Conservation (phyloP, 2,329 filamentous ascomycete species). For the Cladosporium austrohemisphaericum region DNA sequence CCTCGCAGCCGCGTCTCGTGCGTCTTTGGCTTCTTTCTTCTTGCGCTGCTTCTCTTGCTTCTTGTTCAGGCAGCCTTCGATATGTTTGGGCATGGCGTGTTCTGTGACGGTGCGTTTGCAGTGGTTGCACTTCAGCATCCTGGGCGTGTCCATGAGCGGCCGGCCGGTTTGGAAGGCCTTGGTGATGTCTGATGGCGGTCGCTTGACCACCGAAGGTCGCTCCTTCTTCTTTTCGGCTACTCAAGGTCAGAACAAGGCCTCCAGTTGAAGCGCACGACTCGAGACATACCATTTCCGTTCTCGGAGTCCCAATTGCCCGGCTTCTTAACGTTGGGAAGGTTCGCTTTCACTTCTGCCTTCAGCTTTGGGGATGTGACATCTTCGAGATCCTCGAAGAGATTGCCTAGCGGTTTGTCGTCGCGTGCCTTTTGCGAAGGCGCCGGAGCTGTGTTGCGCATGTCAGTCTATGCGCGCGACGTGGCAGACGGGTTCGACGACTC, state of each 20-base stretch:
- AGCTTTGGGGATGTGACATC: conserved; percentile 21
- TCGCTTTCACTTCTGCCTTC: conserved; percentile 27
- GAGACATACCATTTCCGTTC: conserved; percentile 21
- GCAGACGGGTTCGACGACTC: conserved; percentile 12
- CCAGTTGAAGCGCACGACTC: neutral
- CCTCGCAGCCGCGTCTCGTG: conserved; percentile 47
- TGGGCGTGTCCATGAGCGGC: conserved; percentile 73
- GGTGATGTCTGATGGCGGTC: conserved; percentile 70
- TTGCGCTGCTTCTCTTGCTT: conserved; percentile 66
- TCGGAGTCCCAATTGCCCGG: conserved; percentile 34
- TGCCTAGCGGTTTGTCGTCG: conserved; percentile 20
- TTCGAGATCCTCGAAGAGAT: conserved; percentile 31
- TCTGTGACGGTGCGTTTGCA: conserved; percentile 86
- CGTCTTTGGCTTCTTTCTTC: conserved; percentile 61
- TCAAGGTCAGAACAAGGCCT: neutral
- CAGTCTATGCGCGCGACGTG: conserved; percentile 16
- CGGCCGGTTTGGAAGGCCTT: conserved; percentile 78
- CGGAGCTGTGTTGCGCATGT: conserved; percentile 22
- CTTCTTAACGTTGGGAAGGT: conserved; percentile 30
- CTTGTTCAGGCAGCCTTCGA: conserved; percentile 75
- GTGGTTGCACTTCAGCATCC: conserved; percentile 81
- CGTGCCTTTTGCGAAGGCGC: conserved; percentile 22
- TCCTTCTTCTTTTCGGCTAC: conserved; percentile 16
- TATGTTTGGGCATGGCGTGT: conserved; percentile 71
- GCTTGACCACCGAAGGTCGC: conserved; percentile 39